Base-by-base conservation (phyloP, 495 filamentous ascomycete species). In the Xylaria acuta region DNA sequence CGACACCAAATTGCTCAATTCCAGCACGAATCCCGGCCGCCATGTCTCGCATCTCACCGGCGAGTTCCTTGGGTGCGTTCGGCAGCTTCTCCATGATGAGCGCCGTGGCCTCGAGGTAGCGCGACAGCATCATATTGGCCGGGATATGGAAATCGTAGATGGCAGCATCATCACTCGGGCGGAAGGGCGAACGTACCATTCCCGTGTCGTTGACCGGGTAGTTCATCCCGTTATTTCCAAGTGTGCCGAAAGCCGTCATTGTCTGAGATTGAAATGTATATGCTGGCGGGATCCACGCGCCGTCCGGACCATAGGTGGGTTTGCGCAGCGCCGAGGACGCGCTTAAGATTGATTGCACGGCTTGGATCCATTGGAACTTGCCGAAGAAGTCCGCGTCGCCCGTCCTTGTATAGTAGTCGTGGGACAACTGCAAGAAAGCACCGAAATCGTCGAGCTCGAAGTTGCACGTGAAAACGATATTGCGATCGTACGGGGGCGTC, bases 91-190 rank as follows among this genome's bases (percentile, higher is more conserved):
- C 78, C 86, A 89, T 88, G 75, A 92, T 90, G 12, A 77, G 71
- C 0, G 85, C 82, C 4, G 86, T 84, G 14, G 84, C 81, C 59
- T 86, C 82, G 45, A 92, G 84, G 70, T 88, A 90, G 11, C 82
- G 76, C 14, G 88, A 84, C 64, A 90, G 88, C 89, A 91, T 91
- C 88, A 90, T 90, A 76, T 91, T 91, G 65, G 84, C 83, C 0
- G 89, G 89, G 41, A 89, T 87, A 53, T 88, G 80, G 43, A 88
- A 82, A 77, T 90, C 87, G 73, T 82, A 90, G 72, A 89, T 87
- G 38, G 87, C 88, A 0, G 85, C 76, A 76, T 91, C 89, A 73
- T 90, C 89, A 40, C 86, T 89, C 0, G 90, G 90, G 5, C 90
- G 83, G 81, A 92, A 91, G 1, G 87, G 88, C 18, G 86, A 87